These are phyloP conservation scores for Myxozyma mucilagina DNA, from an alignment of 805 yeast genomes.

Conservation along the genomic window DNA sequence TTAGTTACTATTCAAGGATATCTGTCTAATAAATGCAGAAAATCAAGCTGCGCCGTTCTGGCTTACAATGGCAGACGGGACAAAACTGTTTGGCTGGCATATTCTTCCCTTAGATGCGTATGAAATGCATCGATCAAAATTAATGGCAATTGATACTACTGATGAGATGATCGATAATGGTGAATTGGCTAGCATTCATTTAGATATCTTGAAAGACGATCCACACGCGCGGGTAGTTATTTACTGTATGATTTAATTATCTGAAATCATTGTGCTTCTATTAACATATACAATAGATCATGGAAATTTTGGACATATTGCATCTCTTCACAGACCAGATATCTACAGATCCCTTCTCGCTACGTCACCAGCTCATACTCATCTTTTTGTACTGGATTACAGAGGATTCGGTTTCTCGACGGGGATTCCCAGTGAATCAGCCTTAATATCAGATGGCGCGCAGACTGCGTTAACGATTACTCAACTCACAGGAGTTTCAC, in stretches of 20 bases:
- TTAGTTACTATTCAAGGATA: not conserved
- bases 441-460: slow-evolving; percentile 21
- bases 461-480: slow-evolving; percentile 2
- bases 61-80: slow-evolving; percentile 18
- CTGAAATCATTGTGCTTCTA: not conserved
- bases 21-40: not conserved
- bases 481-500: slow-evolving; percentile 8
- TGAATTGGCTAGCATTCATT: slow-evolving; percentile 14
- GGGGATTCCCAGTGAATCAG: slow-evolving; percentile 21
- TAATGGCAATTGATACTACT: not conserved
- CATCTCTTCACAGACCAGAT: slow-evolving; percentile 21
- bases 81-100: slow-evolving; percentile 24
- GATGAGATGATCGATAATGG: slow-evolving; percentile 16
- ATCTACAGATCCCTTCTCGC: slow-evolving; percentile 20
- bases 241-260: slow-evolving; percentile 6
- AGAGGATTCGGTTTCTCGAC: slow-evolving; percentile 29
- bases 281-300: not conserved
- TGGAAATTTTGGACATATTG: slow-evolving; percentile 18
- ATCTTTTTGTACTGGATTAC: slow-evolving; percentile 25
- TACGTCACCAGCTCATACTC: slow-evolving; percentile 24
- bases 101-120: slow-evolving; percentile 23
- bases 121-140: not conserved
- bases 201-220: slow-evolving; percentile 12
- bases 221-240: slow-evolving; percentile 24
- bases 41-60: slow-evolving; percentile 30